Percentiles rank a stretch among this genome's conserved stretches.
Conservation (phyloP, 2,329 filamentous ascomycete genomes). For the Rutstroemia sp. region DNA sequence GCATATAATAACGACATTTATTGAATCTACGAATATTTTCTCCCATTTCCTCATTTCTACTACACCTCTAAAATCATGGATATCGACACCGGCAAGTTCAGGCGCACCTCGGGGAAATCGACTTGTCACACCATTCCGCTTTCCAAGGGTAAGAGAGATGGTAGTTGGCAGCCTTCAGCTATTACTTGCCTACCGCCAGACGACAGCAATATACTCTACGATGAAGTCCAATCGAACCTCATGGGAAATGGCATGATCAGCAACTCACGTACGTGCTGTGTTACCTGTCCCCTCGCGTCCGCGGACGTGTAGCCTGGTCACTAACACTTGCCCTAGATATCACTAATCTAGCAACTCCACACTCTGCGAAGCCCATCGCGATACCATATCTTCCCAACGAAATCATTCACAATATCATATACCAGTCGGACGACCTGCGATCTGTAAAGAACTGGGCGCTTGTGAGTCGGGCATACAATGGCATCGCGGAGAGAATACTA, state of each 20-base stretch:
- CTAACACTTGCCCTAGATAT: background rate
- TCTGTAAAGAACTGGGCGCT: constrained; percentile 10
- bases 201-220: background rate
- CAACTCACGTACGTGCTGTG: background rate
- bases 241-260: constrained; percentile 1
- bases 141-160: constrained; percentile 8
- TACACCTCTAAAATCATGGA: background rate
- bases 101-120: constrained; percentile 2
- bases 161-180: constrained; percentile 1
- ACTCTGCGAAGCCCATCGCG: constrained; percentile 1
- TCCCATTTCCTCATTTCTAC: background rate
- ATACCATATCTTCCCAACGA: constrained; percentile 5
- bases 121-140: background rate
- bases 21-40: background rate
- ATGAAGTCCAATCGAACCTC: constrained; percentile 1
- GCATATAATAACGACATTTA: background rate
- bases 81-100: background rate
- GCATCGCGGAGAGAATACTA: constrained; percentile 6
- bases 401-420: constrained; percentile 7
- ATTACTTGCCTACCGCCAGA: constrained; percentile 1
- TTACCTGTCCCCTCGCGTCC: background rate
- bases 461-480: constrained; percentile 1
- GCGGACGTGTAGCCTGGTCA: too few relatives aligned
- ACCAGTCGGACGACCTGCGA: constrained; percentile 4
- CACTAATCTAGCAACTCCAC: background rate